Percentiles rank a stretch among this genome's conserved stretches.
phyloP scores from a whole-genome alignment of 257 asterid species.

The Plantago ovata region DNA sequence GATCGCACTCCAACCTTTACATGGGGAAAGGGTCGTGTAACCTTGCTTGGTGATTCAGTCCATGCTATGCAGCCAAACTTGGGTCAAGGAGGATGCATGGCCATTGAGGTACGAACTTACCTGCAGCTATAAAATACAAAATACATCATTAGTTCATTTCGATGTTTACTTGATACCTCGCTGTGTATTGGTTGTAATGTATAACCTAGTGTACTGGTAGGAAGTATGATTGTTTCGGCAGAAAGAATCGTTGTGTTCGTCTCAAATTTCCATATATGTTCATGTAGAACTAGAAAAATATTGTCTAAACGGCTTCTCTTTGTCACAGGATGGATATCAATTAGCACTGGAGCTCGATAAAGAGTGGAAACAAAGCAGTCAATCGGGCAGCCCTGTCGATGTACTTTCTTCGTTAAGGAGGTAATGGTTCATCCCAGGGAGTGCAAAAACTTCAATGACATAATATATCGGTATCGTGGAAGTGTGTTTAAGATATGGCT shows the following conservation, averaged over 20 bases:
- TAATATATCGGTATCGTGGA: background rate
- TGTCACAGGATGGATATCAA: slow-evolving; percentile 79
- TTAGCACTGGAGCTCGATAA: slow-evolving; percentile 84
- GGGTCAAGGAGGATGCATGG: slow-evolving; percentile 99
- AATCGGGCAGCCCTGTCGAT: slow-evolving; percentile 52
- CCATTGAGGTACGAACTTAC: slow-evolving; percentile 66
- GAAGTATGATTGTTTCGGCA: no score
- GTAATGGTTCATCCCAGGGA: slow-evolving; percentile 22
- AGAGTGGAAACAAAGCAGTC: slow-evolving; percentile 43
- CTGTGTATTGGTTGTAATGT: no score
- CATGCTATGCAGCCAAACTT: slow-evolving; percentile 99
- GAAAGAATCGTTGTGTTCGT: background rate
- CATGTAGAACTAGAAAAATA: slow-evolving; percentile 1
- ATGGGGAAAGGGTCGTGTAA: slow-evolving; percentile 96
- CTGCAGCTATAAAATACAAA: no score
- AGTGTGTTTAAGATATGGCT: slow-evolving; percentile 17
- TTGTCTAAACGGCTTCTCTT: slow-evolving; percentile 12
- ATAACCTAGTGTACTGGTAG: no score
- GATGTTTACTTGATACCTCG: no score
- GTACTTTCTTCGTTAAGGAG: slow-evolving; percentile 58
- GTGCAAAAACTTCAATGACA: background rate
- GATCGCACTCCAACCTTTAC: slow-evolving; percentile 65
- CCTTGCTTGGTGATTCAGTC: slow-evolving; percentile 93
- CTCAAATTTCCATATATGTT: background rate
- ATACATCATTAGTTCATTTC: no score